Conservation (phyloP, 1,139 yeast genomes). For the Debaryomyces nepalensis region DNA sequence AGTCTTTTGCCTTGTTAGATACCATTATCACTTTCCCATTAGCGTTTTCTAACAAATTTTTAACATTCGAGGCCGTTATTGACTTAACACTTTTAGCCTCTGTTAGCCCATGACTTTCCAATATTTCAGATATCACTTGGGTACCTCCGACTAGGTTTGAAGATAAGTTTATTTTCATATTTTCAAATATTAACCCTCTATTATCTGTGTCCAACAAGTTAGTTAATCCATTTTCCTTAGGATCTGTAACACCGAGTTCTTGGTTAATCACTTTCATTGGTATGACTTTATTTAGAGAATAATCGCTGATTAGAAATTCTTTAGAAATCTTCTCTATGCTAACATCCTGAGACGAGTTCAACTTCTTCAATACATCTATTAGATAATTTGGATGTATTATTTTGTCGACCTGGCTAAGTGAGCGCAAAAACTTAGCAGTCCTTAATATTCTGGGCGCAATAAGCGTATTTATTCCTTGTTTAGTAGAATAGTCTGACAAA, state of each 20-base stretch:
- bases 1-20: slow-evolving; percentile 49
- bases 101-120: slow-evolving; percentile 66
- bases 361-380: slow-evolving; percentile 41
- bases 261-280: slow-evolving; percentile 32
- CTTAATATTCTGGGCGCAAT: slow-evolving; percentile 81
- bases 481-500: slow-evolving; percentile 35
- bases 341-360: slow-evolving; percentile 16
- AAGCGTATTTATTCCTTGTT: slow-evolving; percentile 44
- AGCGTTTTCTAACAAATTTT: slow-evolving; percentile 20
- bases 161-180: slow-evolving; percentile 58
- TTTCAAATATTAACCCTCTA: slow-evolving; percentile 48
- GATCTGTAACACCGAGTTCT: slow-evolving; percentile 35
- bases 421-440: slow-evolving; percentile 79
- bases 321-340: slow-evolving; percentile 27
- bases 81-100: slow-evolving; percentile 38
- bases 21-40: slow-evolving; percentile 31
- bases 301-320: slow-evolving; percentile 36
- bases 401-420: slow-evolving; percentile 39
- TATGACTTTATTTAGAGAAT: slow-evolving; percentile 41
- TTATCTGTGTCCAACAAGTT: slow-evolving; percentile 28
- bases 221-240: slow-evolving; percentile 25
- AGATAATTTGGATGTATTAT: slow-evolving; percentile 56
- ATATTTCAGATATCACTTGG: slow-evolving; percentile 61
- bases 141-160: slow-evolving; percentile 71
- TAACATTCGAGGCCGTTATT: slow-evolving; percentile 16